Conservation (phyloP, 2,329 filamentous ascomycete genomes). For the Botryotinia calthae region DNA sequence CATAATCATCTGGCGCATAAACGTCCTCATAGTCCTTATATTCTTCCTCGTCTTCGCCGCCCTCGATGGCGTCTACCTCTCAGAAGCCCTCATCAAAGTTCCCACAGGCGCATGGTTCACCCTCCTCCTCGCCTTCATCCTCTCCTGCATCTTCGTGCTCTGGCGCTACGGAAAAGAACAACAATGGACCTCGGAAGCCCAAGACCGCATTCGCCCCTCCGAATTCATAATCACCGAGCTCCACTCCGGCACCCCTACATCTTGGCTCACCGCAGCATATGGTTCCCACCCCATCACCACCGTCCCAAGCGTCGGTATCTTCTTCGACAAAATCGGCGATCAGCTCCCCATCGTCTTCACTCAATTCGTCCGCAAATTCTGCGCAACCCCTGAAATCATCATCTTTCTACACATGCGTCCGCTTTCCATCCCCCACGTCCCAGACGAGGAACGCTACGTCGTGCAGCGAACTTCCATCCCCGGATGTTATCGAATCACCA, state of each 20-base stretch:
- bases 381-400: conserved; percentile 63
- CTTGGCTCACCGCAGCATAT: conserved; percentile 38
- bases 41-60: conserved; percentile 63
- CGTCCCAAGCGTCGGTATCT: conserved; percentile 63
- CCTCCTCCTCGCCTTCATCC: conserved; percentile 58
- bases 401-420: conserved; percentile 73
- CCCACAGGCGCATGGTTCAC: conserved; percentile 79
- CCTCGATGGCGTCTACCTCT: conserved; percentile 68
- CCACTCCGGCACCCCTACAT: conserved; percentile 36
- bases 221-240: conserved; percentile 41
- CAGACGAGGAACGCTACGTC: conserved; percentile 48
- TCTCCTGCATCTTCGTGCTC: conserved; percentile 65
- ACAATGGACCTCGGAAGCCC: conserved; percentile 69
- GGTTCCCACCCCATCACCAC: conserved; percentile 44
- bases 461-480: conserved; percentile 47
- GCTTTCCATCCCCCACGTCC: conserved; percentile 56
- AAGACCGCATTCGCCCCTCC: conserved; percentile 55
- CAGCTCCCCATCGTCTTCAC: conserved; percentile 65
- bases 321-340: conserved; percentile 74
- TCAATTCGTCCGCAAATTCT: conserved; percentile 71
- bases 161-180: conserved; percentile 79
- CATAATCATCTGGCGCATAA: conserved; percentile 68
- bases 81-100: conserved; percentile 68
- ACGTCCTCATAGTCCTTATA: conserved; percentile 57
- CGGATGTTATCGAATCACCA: conserved; percentile 65